Evolutionary conservation across 2,329 filamentous ascomycete genomes (phyloP), one percentile per base, ranked within the genome.

Genomic region (Aureobasidium sp.): DNA sequence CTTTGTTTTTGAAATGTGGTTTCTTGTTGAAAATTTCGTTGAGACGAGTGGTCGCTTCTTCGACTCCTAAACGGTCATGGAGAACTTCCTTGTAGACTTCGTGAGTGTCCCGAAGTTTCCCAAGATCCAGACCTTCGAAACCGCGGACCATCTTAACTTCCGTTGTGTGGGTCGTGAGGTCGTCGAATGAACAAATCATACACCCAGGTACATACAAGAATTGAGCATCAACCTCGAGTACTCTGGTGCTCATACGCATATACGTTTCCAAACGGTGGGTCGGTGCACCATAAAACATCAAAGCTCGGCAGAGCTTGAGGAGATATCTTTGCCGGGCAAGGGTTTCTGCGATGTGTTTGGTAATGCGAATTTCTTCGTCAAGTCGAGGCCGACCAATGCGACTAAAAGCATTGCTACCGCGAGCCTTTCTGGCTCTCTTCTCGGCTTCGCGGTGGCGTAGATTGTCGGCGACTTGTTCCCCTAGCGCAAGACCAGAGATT

Each of bases 111-210:
- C 83, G 77, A 11, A 90, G 77, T 61, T 84, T 85, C 24, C 85
- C 86, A 0, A 90, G 74, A 64, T 90, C 82, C 8, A 90, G 77
- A 1, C 85, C 85, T 61, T 88, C 85, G 0, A 71, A 70, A 0
- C 81, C 78, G 11, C 83, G 79, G 6, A 90, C 82, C 27, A 90
- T 77, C 69, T 88, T 87, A 57, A 90, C 85, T 64, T 89, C 85
- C n/a, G 85, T 85, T 0, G 86, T 90, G 63, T 90, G 85, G 0
- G 85, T 88, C 0, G 76, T 71, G 4, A 72, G 70, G 67, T 91
- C 87, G 63, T 82, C 90, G 63, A 96, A 95, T 4, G 88, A 91
- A 64, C 95, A 86, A 54, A 96, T 87, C 90, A 96, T 96, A 64
- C 88, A 94, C 0, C 88, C 88, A 0, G 90, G 90, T 25, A 95